Base-by-base conservation (phyloP, 1,139 yeast species). In the Saccharomycopsis hybrid region DNA sequence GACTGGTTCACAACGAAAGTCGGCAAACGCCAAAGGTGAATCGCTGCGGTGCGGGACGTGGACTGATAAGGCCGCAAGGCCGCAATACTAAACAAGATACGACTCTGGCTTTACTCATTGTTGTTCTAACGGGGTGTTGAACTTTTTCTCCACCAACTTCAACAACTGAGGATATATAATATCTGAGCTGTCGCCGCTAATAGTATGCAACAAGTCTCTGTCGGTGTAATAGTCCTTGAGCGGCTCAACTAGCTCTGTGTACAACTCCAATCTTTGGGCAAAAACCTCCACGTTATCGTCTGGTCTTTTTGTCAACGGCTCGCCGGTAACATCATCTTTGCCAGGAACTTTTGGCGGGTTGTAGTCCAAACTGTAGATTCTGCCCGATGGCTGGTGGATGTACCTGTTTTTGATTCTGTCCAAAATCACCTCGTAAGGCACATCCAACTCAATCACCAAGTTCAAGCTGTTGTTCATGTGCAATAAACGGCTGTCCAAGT, bases 331-430 rank as follows among this genome's bases (percentile, higher is more conserved):
- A 62, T 90, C 97, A 62, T 90, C 97, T 54, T 68, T 74, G 47
- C 87, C 94, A 0, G 89, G 80, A 1, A 74, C 76, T 58, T 82
- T 83, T 2, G 97, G 97, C 2, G 97, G 97, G 59, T 86, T 88
- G 65, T 87, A 90, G 54, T 87, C 82, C 56, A 86, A 64, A 62
- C 85, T 90, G 64, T 90, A 90, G 1, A 89, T 84, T 56, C 97
- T 70, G 0, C 97, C 97, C 53, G 95, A 85, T 0, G 86, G 80
- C 8, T 74, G 63, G 66, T 90, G 97, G 35, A 88, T 85, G 83
- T 85, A 89, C 56, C 97, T 69, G 55, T 88, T 85, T 59, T 85
- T 87, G 37, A 90, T 87, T 59, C 97, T 73, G 43, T 83, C 82
- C 35, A 89, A 67, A 38, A 90, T 89, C 7, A 85, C 85, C 25